Evolutionary conservation across 2,329 filamentous ascomycete genomes (phyloP).

Genomic region (Blastomyces gilchristii): DNA sequence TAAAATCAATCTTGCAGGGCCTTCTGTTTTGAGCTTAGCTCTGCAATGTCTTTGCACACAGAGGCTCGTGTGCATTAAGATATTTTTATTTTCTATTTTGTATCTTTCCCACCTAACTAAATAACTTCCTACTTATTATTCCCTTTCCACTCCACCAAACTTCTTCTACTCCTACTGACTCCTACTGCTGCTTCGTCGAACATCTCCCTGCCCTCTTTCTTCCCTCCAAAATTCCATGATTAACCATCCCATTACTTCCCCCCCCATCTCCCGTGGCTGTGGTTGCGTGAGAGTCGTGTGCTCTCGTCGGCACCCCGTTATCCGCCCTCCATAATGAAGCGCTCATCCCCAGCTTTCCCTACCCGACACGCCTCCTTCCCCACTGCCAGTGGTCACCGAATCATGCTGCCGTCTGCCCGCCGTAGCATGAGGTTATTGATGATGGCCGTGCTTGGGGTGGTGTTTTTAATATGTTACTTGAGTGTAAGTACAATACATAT

Average conservation of each 20-base stretch:
- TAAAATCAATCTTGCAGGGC: no score
- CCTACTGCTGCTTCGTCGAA: not conserved
- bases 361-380: not conserved
- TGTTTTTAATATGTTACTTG: slow-evolving; percentile 64
- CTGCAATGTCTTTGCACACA: no score
- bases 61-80: no score
- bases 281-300: slow-evolving; percentile 1
- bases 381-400: not conserved
- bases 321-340: not conserved
- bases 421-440: slow-evolving; percentile 54
- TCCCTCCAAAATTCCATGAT: not conserved
- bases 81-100: no score
- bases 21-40: no score
- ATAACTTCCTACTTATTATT: no score
- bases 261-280: not conserved
- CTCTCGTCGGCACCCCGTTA: not conserved
- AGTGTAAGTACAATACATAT: slow-evolving; percentile 39
- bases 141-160: no score
- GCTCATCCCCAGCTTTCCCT: not conserved
- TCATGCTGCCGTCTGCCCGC: slow-evolving; percentile 59
- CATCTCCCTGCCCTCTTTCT: not conserved
- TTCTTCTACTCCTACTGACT: no score
- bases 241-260: not conserved
- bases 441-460: slow-evolving; percentile 52
- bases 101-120: no score